phyloP scores from a whole-genome alignment of 2,329 filamentous ascomycete species.

The Fusarium pseudoanthophilum region DNA sequence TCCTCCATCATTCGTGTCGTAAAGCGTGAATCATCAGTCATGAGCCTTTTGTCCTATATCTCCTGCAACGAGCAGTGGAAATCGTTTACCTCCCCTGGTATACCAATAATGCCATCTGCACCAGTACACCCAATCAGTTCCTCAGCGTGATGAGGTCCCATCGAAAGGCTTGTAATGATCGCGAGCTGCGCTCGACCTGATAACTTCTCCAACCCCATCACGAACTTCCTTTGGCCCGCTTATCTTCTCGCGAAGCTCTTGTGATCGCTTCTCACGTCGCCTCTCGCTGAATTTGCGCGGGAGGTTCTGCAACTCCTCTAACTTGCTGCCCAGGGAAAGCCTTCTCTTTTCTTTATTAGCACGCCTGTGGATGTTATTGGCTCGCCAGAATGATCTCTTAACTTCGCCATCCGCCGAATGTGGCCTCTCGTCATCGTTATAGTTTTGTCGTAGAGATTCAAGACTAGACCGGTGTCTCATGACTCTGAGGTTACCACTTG shows the following conservation, averaged over 20 bases:
- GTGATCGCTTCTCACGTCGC: conserved; percentile 66
- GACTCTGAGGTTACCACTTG: conserved; percentile 69
- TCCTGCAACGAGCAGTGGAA: background rate
- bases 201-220: conserved; percentile 68
- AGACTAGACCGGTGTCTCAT: conserved; percentile 63
- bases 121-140: background rate
- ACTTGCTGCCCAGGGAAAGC: conserved; percentile 57
- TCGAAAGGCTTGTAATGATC: conserved; percentile 28
- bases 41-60: conserved; percentile 35
- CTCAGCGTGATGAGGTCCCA: conserved; percentile 7
- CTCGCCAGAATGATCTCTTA: conserved; percentile 47
- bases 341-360: conserved; percentile 45
- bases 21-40: conserved; percentile 44
- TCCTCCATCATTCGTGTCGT: conserved; percentile 38
- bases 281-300: conserved; percentile 67
- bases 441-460: conserved; percentile 52
- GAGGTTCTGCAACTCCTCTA: conserved; percentile 65
- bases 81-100: background rate
- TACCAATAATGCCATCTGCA: background rate
- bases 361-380: conserved; percentile 45
- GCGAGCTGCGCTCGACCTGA: conserved; percentile 53
- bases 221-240: conserved; percentile 68
- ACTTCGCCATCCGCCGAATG: conserved; percentile 47
- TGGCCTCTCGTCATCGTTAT: conserved; percentile 47
- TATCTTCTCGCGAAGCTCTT: conserved; percentile 69